Conservation (phyloP, 192 early-diverging fungal genomes). For the Endogone sp. region DNA sequence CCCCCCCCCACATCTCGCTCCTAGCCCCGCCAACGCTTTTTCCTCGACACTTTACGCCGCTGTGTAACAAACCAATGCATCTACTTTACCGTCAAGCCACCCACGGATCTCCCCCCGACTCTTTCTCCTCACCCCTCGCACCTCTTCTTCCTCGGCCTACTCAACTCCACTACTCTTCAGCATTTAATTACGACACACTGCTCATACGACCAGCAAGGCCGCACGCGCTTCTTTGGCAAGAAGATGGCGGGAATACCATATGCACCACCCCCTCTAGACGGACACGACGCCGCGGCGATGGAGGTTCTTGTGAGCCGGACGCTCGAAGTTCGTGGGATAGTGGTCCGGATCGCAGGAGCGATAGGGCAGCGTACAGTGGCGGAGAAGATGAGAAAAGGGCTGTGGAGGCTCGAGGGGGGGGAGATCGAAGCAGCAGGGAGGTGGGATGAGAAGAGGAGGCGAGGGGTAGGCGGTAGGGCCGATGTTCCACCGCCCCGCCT, state of each 20-base stretch:
- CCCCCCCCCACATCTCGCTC: slow-evolving; percentile 16
- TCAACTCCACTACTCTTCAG: slow-evolving; percentile 49
- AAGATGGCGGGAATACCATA: slow-evolving; percentile 57
- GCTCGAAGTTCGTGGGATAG: not conserved
- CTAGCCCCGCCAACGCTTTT: slow-evolving; percentile 54
- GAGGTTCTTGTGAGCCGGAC: slow-evolving; percentile 6
- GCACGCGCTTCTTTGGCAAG: slow-evolving; percentile 52
- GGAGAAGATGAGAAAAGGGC: slow-evolving; percentile 18
- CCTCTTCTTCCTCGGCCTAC: slow-evolving; percentile 39
- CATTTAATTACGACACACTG: slow-evolving; percentile 42
- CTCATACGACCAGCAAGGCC: slow-evolving; percentile 52
- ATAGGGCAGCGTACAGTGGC: not conserved
- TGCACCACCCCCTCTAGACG: slow-evolving; percentile 12
- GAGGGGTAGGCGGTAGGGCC: not conserved
- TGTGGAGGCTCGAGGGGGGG: slow-evolving; percentile 6
- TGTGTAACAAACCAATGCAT: slow-evolving; percentile 60
- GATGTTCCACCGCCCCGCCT: not conserved
- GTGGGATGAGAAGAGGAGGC: not conserved
- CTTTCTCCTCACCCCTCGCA: not conserved
- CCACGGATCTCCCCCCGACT: not conserved
- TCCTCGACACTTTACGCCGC: slow-evolving; percentile 34
- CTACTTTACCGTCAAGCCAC: slow-evolving; percentile 38
- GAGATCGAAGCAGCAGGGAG: not conserved
- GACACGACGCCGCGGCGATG: not conserved
- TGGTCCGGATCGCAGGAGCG: slow-evolving; percentile 10